phyloP scores from a whole-genome alignment of 257 asterid species.

The Cinchona pubescens region DNA sequence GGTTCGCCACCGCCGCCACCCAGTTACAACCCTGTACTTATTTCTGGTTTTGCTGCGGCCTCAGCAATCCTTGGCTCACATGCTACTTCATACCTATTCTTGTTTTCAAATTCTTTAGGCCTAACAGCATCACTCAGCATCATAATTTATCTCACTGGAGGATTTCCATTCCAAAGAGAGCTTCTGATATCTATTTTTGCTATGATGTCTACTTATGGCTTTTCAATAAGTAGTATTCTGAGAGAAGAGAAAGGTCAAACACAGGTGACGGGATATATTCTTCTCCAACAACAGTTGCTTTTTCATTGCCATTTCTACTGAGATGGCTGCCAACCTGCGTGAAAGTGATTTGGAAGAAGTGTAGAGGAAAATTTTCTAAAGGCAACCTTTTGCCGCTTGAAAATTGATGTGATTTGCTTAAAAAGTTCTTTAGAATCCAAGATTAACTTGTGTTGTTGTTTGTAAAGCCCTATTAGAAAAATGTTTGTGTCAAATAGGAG shows the following conservation, averaged over 20 bases:
- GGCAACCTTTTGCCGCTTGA: neutral
- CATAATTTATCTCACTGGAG: neutral
- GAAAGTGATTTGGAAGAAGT: neutral
- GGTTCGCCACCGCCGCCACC: neutral
- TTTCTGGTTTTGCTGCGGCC: neutral
- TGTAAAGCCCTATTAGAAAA: neutral
- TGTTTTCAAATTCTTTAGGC: neutral
- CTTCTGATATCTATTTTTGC: neutral
- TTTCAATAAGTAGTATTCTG: neutral
- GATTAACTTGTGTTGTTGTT: neutral
- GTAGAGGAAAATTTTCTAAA: neutral
- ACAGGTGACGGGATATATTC: neutral
- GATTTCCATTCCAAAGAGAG: conserved; percentile 16
- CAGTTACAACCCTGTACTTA: neutral
- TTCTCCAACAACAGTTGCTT: neutral
- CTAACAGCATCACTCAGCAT: neutral
- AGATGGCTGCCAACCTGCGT: neutral
- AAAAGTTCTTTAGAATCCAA: too few relatives aligned
- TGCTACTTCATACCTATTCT: conserved; percentile 2
- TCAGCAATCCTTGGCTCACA: neutral
- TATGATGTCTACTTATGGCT: neutral
- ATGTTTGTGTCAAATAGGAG: neutral
- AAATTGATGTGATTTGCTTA: neutral
- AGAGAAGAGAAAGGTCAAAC: neutral
- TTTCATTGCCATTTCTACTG: neutral